Conservation (phyloP, 148 eudicot species). For the Persicaria tinctoria region DNA sequence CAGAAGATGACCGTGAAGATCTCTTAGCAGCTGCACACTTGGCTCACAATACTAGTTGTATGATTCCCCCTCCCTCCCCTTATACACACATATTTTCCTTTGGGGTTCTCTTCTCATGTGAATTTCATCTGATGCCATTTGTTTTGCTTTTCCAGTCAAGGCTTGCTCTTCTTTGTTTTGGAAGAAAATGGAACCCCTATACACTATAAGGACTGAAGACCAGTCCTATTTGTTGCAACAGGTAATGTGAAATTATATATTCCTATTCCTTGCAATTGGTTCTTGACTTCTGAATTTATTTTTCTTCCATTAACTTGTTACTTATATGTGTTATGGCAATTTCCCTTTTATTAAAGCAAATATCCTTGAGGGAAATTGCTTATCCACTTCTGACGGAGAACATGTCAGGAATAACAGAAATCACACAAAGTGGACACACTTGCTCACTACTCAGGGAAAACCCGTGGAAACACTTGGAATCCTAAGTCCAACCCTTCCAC, state of each 20-base stretch:
- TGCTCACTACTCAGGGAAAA: too few relatives aligned
- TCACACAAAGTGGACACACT: too few relatives aligned
- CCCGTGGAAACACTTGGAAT: too few relatives aligned
- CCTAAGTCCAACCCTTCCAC: too few relatives aligned
- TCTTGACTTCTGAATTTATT: too few relatives aligned
- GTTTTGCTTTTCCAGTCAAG: slow-evolving; percentile 39
- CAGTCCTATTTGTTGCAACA: slow-evolving; percentile 48
- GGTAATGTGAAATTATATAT: slow-evolving; percentile 32
- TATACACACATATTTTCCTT: slow-evolving; percentile 16
- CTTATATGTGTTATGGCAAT: background rate
- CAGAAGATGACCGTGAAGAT: slow-evolving; percentile 87
- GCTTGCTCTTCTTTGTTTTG: slow-evolving; percentile 71
- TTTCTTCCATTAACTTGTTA: background rate
- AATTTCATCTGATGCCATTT: background rate
- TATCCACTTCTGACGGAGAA: too few relatives aligned
- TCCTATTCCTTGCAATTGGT: too few relatives aligned
- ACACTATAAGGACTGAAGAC: slow-evolving; percentile 42
- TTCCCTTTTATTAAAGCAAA: background rate
- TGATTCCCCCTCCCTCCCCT: too few relatives aligned
- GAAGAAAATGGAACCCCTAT: slow-evolving; percentile 68
- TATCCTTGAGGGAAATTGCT: too few relatives aligned
- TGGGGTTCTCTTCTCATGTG: slow-evolving; percentile 8
- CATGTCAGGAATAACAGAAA: too few relatives aligned
- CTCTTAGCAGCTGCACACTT: slow-evolving; percentile 60
- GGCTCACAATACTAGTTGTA: slow-evolving; percentile 64